A percentile compares a stretch with the other conserved stretches of the same genome.
Evolutionary conservation across 2,329 filamentous ascomycete species (phyloP).

Genomic region (Tricladium varicosporioides): DNA sequence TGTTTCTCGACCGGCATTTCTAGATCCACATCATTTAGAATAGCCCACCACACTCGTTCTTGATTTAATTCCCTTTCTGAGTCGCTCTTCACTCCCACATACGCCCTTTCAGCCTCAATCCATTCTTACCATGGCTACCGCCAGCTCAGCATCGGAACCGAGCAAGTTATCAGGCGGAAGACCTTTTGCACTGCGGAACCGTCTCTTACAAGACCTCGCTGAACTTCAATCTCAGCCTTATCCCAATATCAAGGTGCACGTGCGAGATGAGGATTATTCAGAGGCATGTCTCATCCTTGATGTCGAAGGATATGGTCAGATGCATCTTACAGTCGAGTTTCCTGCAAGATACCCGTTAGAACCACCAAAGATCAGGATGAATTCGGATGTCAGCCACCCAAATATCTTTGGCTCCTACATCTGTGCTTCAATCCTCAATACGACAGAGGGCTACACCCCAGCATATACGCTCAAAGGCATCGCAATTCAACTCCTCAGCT

Average conservation of each 20-base stretch:
- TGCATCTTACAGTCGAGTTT: conserved; percentile 45
- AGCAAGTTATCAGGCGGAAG: not conserved
- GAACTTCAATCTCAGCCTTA: conserved; percentile 46
- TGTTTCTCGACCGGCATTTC: too few species aligned
- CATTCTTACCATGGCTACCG: not conserved
- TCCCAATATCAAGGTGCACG: conserved; percentile 43
- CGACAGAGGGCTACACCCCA: conserved; percentile 43
- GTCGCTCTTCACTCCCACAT: too few species aligned
- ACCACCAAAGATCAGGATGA: conserved; percentile 40
- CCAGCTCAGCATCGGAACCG: not conserved
- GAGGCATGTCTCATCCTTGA: conserved; percentile 44
- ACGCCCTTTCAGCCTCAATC: not conserved
- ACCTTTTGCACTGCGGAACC: conserved; percentile 13
- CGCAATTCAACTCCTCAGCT: conserved; percentile 50
- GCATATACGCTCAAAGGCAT: conserved; percentile 50
- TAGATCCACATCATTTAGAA: not conserved
- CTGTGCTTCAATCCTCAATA: conserved; percentile 47
- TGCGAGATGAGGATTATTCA: conserved; percentile 37
- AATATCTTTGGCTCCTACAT: conserved; percentile 45
- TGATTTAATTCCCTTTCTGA: not conserved
- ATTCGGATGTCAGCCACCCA: conserved; percentile 43
- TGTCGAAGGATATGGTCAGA: conserved; percentile 36
- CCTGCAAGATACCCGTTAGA: conserved; percentile 37
- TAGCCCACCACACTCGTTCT: not conserved
- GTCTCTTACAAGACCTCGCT: conserved; percentile 43